Evolutionary conservation across 768 basidiomycete genomes (phyloP).

Genomic region (Termitomyces sp.): DNA sequence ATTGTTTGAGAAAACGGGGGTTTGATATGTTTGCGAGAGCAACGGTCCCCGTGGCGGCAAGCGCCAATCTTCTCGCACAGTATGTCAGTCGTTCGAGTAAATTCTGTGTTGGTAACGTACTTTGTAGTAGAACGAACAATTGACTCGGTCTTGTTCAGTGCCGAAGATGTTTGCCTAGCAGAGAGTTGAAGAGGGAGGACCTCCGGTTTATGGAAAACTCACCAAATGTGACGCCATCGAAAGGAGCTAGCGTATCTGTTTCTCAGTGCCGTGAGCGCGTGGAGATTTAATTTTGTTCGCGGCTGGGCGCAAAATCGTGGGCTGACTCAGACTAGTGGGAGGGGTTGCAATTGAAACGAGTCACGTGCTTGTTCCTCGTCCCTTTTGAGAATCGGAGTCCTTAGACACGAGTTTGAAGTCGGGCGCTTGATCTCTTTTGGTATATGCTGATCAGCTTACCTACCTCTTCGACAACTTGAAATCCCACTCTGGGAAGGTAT

Average conservation of each 20-base stretch:
- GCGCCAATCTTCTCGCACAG: conserved; percentile 75
- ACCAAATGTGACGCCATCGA: conserved; percentile 77
- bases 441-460: too few species aligned
- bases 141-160: conserved; percentile 92
- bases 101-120: conserved; percentile 31
- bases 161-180: conserved; percentile 90
- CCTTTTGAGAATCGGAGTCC: too few species aligned
- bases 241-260: not conserved
- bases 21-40: conserved; percentile 97
- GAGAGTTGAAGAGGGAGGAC: not conserved
- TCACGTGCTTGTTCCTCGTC: not conserved
- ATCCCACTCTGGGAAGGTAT: too few species aligned
- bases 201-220: conserved; percentile 14
- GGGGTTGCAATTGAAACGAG: not conserved
- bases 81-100: conserved; percentile 7
- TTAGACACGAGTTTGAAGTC: too few species aligned
- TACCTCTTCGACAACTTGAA: too few species aligned
- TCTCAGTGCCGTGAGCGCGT: not conserved
- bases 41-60: conserved; percentile 96
- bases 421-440: too few species aligned
- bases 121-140: conserved; percentile 99
- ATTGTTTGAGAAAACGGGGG: conserved; percentile 98
- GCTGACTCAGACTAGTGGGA: not conserved
- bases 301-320: not conserved
- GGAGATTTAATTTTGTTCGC: not conserved